Evolutionary conservation across 352 stramenopile genomes (phyloP).

Genomic region (Globisporangium splendens): DNA sequence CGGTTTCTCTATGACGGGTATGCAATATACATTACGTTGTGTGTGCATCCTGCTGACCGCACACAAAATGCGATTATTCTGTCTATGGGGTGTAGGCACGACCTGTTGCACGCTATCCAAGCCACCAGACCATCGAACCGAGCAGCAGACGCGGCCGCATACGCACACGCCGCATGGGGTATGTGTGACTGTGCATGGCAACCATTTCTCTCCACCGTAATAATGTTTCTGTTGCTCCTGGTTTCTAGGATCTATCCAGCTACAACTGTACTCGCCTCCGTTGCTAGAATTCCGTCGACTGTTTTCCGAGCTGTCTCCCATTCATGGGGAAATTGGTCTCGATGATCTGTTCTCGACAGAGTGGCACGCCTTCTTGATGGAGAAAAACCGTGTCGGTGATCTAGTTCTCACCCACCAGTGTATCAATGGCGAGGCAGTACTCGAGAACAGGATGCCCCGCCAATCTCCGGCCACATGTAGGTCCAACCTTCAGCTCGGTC

Average conservation of each 20-base stretch:
- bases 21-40: not conserved
- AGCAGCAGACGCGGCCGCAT: conserved; percentile 9
- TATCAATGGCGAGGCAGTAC: conserved; percentile 72
- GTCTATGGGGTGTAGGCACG: conserved; percentile 27
- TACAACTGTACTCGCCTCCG: conserved; percentile 43
- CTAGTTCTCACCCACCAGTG: conserved; percentile 53
- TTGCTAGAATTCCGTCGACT: conserved; percentile 36
- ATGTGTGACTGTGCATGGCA: not conserved
- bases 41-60: not conserved
- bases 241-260: conserved; percentile 49
- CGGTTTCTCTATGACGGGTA: conserved; percentile 75
- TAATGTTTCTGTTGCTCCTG: not conserved
- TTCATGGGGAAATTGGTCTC: conserved; percentile 52
- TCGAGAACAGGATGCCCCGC: conserved; percentile 70
- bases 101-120: conserved; percentile 62
- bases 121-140: conserved; percentile 52
- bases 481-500: not conserved
- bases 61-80: not conserved
- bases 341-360: conserved; percentile 60
- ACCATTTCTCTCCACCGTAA: too few species aligned
- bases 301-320: conserved; percentile 52
- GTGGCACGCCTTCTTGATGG: conserved; percentile 44
- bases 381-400: conserved; percentile 69
- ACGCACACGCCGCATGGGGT: conserved; percentile 31
- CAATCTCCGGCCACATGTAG: conserved; percentile 48